Evolutionary conservation across 805 yeast species (phyloP), one percentile per base, ranked within the genome.

Genomic region (Starmera amethionina): DNA sequence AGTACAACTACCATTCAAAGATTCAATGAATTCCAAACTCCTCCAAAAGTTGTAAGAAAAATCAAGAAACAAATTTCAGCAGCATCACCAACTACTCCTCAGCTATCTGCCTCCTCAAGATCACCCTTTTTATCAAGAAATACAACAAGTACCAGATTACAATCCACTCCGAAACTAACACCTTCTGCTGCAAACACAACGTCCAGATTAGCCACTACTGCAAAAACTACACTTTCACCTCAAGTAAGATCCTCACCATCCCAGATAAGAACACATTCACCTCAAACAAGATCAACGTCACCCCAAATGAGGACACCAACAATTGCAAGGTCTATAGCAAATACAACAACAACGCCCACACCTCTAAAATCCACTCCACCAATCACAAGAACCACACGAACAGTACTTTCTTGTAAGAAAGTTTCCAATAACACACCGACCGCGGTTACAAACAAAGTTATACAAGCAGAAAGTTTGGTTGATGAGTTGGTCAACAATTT

Each of bases 1-100:
- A 7, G 18, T 18, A 16, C 19, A 19, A 30, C 16, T 30, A 3
- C 7, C 15, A 22, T 30, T 35, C 8, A 43, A 45, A 35, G 3
- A 47, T 46, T 27, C 46, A 46, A 18, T 19, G 56, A 49, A 8
- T 8, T 47, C 9, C 44, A 48, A 1, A 55, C 56, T 13, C 55
- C 42, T 16, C 43, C 52, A 35, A 52, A 44, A 36, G 58, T 50
- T 1, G 37, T 46, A 2, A 47, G 62, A 48, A 56, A 55, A 46
- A 52, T 54, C 32, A 51, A 47, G 18, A 35, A 35, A 32, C 13
- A 32, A 25, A 28, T 28, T 5, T 29, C 30, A 3, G 46, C 42
- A 30, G 37, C 54, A 2, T 46, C 55, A 28, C 40, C 33, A 4
- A 36, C 52, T 8, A 44, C 50, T 36, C 31, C 46, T 12, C 56